Evolutionary conservation across 2,329 filamentous ascomycete genomes (phyloP), one percentile per base, ranked within the genome.

Genomic region (Ascochyta clinopodiicola): DNA sequence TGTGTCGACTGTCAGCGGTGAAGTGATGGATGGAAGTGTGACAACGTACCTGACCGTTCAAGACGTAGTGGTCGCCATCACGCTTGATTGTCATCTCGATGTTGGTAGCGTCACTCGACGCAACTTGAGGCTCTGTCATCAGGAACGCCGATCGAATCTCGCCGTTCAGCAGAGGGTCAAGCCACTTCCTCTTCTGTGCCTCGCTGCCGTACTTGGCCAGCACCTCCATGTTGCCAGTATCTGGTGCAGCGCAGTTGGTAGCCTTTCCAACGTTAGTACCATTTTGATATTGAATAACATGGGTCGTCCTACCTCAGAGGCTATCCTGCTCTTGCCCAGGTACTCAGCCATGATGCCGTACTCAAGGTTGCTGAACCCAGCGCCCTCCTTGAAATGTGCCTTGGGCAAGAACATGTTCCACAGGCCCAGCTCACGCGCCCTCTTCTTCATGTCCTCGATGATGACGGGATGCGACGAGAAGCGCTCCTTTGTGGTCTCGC

Each of bases 331-430:
- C 80, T 91, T 94, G 62, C 95, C 95, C 67, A 98, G 82, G 80
- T 91, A 90, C 80, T 99, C 95, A 17, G 95, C 95, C 93, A 98
- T 99, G 68, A 99, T 81, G 12, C 93, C 95, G 74, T 99, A 99
- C 79, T 99, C 95, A 60, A 99, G 82, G 78, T 98, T 99, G 57
- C 88, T 91, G 80, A 92, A 97, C 31, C 95, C 95, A 22, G 94
- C 92, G 1, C 92, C 96, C 80, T 97, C 91, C 76, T 89, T 91
- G 84, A 97, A 98, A 79, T 97, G 93, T 68, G 88, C 92, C 81
- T 90, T 94, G 62, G 95, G 91, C 66, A 99, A 79, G 82, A 99
- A 99, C 88, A 99, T 90, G 79, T 99, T 99, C 95, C 95, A 99
- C 40, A 99, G 82, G 1, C 94, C 95, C 24, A 96, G 84, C 66